Conservation (phyloP, 228 moss, liverwort and hornwort genomes). For the Sphagnum magellanicum region DNA sequence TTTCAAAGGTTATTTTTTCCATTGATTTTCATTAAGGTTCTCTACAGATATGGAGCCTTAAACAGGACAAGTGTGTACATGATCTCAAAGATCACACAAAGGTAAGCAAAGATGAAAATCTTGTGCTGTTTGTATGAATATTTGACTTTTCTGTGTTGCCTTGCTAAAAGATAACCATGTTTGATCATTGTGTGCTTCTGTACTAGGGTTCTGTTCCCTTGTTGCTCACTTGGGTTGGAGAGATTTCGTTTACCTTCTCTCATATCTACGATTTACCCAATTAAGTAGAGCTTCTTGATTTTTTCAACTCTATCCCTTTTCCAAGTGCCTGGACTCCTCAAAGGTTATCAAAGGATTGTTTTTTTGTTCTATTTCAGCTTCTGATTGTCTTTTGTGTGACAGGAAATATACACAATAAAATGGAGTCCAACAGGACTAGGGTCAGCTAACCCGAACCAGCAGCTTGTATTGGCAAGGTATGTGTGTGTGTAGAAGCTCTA, state of each 20-base stretch:
- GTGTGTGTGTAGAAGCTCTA: neutral
- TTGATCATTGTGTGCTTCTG: too few relatives aligned
- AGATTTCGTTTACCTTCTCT: too few relatives aligned
- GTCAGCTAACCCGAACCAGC: slow-evolving; percentile 85
- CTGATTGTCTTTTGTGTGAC: slow-evolving; percentile 4
- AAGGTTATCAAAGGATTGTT: too few relatives aligned
- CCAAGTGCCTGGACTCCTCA: too few relatives aligned
- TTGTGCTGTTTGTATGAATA: neutral
- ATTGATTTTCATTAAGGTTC: neutral
- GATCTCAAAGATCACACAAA: slow-evolving; percentile 94
- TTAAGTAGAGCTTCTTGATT: too few relatives aligned
- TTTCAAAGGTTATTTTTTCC: too few relatives aligned
- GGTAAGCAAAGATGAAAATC: slow-evolving; percentile 20
- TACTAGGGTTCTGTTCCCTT: neutral
- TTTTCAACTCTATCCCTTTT: too few relatives aligned
- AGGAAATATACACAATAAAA: slow-evolving; percentile 99
- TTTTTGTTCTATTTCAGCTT: too few relatives aligned
- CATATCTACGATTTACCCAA: too few relatives aligned
- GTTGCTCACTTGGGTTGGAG: too few relatives aligned
- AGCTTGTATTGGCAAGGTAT: slow-evolving; percentile 88
- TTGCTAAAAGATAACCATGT: too few relatives aligned
- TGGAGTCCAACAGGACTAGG: slow-evolving; percentile 99
- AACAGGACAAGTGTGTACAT: slow-evolving; percentile 92
- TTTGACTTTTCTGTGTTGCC: too few relatives aligned
- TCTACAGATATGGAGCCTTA: slow-evolving; percentile 91